A percentile compares a stretch with the other conserved stretches of the same genome.
These are phyloP conservation scores for Suillus weaverae DNA, from an alignment of 768 basidiomycete species.

Conservation along the genomic window DNA sequence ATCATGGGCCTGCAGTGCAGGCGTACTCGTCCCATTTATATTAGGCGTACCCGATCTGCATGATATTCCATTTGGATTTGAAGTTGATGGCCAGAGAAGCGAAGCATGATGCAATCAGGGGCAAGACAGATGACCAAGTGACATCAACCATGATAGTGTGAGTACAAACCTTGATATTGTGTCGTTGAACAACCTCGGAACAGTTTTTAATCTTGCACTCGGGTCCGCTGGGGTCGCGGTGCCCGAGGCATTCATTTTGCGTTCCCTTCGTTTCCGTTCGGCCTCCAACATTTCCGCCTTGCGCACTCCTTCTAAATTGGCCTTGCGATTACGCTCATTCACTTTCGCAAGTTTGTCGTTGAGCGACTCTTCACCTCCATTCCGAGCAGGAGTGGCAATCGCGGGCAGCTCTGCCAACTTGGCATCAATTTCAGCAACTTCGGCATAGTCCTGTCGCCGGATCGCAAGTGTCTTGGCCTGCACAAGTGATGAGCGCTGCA, in stretches of 20 bases:
- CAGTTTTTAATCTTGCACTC: slow-evolving; percentile 66
- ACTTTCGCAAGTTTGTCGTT: slow-evolving; percentile 67
- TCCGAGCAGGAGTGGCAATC: slow-evolving; percentile 16
- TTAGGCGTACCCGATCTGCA: slow-evolving; percentile 46
- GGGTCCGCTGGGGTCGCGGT: slow-evolving; percentile 52
- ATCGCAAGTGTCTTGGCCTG: slow-evolving; percentile 74
- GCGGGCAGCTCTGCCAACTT: slow-evolving; percentile 56
- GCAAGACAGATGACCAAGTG: slow-evolving; percentile 12
- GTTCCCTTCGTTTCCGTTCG: slow-evolving; percentile 70
- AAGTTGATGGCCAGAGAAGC: slow-evolving; percentile 11
- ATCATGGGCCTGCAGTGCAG: slow-evolving; percentile 34
- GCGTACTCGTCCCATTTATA: slow-evolving; percentile 45
- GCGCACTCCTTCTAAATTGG: slow-evolving; percentile 78
- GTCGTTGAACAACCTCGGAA: slow-evolving; percentile 56
- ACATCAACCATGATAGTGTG: slow-evolving; percentile 1
- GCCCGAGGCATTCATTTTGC: slow-evolving; percentile 51
- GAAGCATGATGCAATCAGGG: slow-evolving; percentile 24
- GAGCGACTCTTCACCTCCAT: slow-evolving; percentile 32
- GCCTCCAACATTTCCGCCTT: slow-evolving; percentile 69
- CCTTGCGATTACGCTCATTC: slow-evolving; percentile 87
- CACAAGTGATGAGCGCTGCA: slow-evolving; percentile 66
- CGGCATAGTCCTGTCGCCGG: slow-evolving; percentile 67
- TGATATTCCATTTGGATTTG: slow-evolving; percentile 4
- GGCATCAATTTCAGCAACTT: slow-evolving; percentile 60
- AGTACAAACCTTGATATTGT: slow-evolving; percentile 59